Conservation (phyloP, 805 yeast species). For the Yamadazyma tumulicola region DNA sequence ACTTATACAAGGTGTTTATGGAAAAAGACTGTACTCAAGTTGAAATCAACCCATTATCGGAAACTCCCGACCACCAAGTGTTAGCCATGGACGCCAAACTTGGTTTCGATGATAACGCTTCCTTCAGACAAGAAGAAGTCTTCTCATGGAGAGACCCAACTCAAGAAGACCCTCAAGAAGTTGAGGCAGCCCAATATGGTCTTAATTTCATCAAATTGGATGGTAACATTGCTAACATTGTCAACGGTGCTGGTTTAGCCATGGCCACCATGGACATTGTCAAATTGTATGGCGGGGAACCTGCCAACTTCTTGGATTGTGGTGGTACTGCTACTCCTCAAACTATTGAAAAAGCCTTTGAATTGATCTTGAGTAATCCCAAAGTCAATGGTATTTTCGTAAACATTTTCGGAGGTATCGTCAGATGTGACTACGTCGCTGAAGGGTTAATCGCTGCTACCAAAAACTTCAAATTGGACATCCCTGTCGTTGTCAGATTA, state of each 20-base stretch:
- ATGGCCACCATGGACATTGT: constrained; percentile 99
- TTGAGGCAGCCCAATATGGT: constrained; percentile 83
- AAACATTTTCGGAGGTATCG: constrained; percentile 99
- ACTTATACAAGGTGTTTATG: constrained; percentile 81
- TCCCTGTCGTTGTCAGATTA: constrained; percentile 96
- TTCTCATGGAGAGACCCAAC: constrained; percentile 95
- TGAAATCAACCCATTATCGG: constrained; percentile 97
- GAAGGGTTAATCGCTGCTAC: constrained; percentile 95
- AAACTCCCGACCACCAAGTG: constrained; percentile 84
- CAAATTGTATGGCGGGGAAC: constrained; percentile 96
- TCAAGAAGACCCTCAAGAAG: constrained; percentile 98
- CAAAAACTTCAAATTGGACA: constrained; percentile 81
- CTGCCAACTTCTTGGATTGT: constrained; percentile 98
- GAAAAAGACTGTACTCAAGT: constrained; percentile 97
- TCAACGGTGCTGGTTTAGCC: constrained; percentile 99
- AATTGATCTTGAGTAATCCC: constrained; percentile 83
- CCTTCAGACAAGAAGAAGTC: constrained; percentile 90
- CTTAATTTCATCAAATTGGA: constrained; percentile 96
- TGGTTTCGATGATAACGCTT: constrained; percentile 95
- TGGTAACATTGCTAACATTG: constrained; percentile 98
- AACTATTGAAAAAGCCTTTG: constrained; percentile 96
- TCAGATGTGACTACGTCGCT: constrained; percentile 98
- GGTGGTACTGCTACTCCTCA: constrained; percentile 99
- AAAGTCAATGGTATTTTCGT: constrained; percentile 94
- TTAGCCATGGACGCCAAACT: constrained; percentile 99